A percentile compares a stretch with the other conserved stretches of the same genome.
Evolutionary conservation across 2,329 filamentous ascomycete species (phyloP).

Genomic region (Canariomyces notabilis): DNA sequence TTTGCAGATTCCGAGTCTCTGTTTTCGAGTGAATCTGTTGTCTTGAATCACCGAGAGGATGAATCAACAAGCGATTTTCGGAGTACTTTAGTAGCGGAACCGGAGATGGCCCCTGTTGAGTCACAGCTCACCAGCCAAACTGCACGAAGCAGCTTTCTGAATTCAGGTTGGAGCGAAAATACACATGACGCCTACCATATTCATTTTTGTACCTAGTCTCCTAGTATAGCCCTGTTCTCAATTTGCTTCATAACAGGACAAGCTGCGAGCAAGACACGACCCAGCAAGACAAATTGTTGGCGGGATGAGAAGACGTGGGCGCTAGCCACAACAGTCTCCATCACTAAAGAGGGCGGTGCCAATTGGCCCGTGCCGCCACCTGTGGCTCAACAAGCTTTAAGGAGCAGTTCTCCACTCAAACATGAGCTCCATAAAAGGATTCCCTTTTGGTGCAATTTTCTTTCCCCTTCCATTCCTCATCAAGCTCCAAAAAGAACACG

Average conservation of each 20-base stretch:
- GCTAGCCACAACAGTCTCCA: too few relatives aligned
- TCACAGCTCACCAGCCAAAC: neutral
- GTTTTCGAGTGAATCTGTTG: neutral
- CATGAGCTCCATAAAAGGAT: constrained; percentile 21
- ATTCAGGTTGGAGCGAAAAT: too few relatives aligned
- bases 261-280: too few relatives aligned
- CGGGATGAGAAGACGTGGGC: too few relatives aligned
- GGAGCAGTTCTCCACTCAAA: constrained; percentile 21
- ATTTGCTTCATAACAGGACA: too few relatives aligned
- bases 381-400: too few relatives aligned
- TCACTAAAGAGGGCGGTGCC: constrained; percentile 5
- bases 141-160: too few relatives aligned
- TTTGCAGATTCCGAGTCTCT: constrained; percentile 2
- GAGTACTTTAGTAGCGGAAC: constrained; percentile 9
- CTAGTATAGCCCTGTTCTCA: too few relatives aligned
- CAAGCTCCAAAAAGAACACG: constrained; percentile 26
- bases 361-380: constrained; percentile 15
- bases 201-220: too few relatives aligned
- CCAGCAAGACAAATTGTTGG: too few relatives aligned
- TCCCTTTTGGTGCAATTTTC: constrained; percentile 20
- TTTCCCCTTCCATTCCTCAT: constrained; percentile 14
- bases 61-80: constrained; percentile 6
- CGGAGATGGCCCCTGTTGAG: constrained; percentile 13
- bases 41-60: constrained; percentile 9
- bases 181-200: too few relatives aligned